Base-by-base conservation (phyloP, 371 early-diverging fungal species). In the Mucor indicus region DNA sequence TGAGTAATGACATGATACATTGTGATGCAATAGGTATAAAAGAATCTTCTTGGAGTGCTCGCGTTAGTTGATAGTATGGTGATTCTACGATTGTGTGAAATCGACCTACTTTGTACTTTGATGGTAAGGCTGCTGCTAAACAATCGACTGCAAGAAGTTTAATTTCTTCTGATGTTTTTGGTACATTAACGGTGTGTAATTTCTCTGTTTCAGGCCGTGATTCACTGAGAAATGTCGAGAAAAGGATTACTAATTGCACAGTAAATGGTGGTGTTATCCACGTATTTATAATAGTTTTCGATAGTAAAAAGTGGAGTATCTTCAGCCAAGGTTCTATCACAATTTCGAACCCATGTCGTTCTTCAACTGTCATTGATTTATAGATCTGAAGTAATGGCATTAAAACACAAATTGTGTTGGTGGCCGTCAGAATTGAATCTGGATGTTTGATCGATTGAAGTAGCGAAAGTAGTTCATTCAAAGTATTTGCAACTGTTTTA, bases 81-180 rank as follows among this genome's bases (percentile, higher is more conserved):
- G 46, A 45, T n/a, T 29, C 17, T 10, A 42, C 29, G 15, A 50
- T 39, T 19, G 48, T 33, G 15, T 31, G 46, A 33, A 46, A 30
- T 36, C 48, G 29, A 12, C 47, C 48, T 20, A 61, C 50, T 32
- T 38, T 44, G n/a, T 57, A 52, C 0, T 36, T 31, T 3, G 31
- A 38, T 9, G 73, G 74, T 31, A 72, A 40, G 13, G 57, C 43
- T 8, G 62, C 47, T 11, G 62, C 40, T 21, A 79, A 44, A 42
- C 77, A 79, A 21, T 44, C 30, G 3, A 79, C 44, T 4, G 66
- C 50, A 1, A 64, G 35, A 10, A 61, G 59, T 22, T 64, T 66
- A 4, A 67, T 56, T 44, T 76, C 76, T 45, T 79, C 79, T 23
- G 64, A 51, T 3, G 32, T 4, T 19, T 9, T 39, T n/a, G 23